These are phyloP conservation scores for Centaurea solstitialis DNA, from an alignment of 129 eudicot genomes.

Conservation along the genomic window DNA sequence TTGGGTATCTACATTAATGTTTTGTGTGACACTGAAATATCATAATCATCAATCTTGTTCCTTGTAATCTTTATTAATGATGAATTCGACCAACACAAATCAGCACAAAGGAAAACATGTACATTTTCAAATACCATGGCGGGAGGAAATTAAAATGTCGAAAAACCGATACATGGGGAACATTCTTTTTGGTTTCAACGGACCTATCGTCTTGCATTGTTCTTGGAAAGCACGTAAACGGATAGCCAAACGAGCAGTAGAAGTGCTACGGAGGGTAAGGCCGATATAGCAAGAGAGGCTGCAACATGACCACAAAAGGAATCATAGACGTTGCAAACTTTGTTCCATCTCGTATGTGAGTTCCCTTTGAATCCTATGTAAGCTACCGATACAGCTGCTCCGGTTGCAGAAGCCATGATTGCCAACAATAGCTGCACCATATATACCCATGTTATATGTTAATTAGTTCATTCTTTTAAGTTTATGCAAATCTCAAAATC, in stretches of 20 bases:
- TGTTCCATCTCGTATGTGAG: conserved; percentile 46
- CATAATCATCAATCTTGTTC: not conserved
- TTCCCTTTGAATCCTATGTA: conserved; percentile 79
- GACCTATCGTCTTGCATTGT: conserved; percentile 10
- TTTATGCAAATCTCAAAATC: not conserved
- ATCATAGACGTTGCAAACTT: conserved; percentile 53
- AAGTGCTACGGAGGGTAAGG: conserved; percentile 48
- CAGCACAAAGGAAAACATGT: not conserved
- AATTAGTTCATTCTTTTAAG: not conserved
- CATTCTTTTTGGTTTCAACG: not conserved
- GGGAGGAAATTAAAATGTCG: not conserved
- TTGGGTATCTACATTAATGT: no score
- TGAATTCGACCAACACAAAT: not conserved
- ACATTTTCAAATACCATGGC: not conserved
- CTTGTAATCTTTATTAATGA: not conserved
- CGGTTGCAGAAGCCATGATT: conserved; percentile 65
- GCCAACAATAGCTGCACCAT: conserved; percentile 61
- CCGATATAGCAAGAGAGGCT: conserved; percentile 36
- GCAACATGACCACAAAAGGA: conserved; percentile 58
- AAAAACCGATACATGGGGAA: not conserved
- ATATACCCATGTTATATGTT: not conserved
- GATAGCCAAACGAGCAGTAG: conserved; percentile 53
- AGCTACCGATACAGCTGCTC: conserved; percentile 61
- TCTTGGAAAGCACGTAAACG: conserved; percentile 45
- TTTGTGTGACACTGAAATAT: not conserved